Base-by-base conservation (phyloP, 73 alveolate species). In the Paramecium bursaria region DNA sequence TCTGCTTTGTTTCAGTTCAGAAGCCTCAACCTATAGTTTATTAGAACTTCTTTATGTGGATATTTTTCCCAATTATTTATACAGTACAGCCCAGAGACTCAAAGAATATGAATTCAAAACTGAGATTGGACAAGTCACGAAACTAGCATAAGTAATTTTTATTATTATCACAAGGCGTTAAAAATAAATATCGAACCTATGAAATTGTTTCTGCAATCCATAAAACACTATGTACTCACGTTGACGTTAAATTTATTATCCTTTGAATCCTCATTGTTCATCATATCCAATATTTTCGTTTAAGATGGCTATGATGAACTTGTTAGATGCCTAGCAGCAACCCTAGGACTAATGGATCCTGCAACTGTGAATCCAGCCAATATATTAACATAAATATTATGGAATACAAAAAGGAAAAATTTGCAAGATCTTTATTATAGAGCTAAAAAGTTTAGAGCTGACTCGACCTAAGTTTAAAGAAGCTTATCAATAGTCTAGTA, bases 281-380 rank as follows among this genome's bases (percentile, higher is more conserved):
- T 67, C 22, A 31, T 67, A n/a, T 67, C 82, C 21, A 25, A 33
- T 9, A 14, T 67, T 19, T 67, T 67, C 22, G 33, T 39, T 39
- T 53, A 67, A 42, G 82, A 67, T 35, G 82, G 82, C 33, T 67
- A 31, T 39, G 19, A 33, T 67, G 82, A 67, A 23, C 35, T 67
- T 35, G 13, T 67, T 25, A 67, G 44, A 35, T 14, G 13, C 9
- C 57, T 67, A 3, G 60, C 82, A 11, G 26, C 50, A 39, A 25
- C 82, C 1, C 19, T 67, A 19, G 21, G 82, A 17, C 23, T 35
- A 9, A 35, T 39, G 19, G 10, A 67, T 25, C 44, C 21, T 13
- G n/a, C n/a, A n/a, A 33, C 26, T 25, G 60, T 25, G 0, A 11
- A 29, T 7, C 4, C 13, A 19, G 82, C 33, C 15, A 67, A 17